A percentile compares a stretch with the other conserved stretches of the same genome.
These are phyloP conservation scores for Penicillium salamii DNA, from an alignment of 495 filamentous ascomycete genomes.

Conservation along the genomic window DNA sequence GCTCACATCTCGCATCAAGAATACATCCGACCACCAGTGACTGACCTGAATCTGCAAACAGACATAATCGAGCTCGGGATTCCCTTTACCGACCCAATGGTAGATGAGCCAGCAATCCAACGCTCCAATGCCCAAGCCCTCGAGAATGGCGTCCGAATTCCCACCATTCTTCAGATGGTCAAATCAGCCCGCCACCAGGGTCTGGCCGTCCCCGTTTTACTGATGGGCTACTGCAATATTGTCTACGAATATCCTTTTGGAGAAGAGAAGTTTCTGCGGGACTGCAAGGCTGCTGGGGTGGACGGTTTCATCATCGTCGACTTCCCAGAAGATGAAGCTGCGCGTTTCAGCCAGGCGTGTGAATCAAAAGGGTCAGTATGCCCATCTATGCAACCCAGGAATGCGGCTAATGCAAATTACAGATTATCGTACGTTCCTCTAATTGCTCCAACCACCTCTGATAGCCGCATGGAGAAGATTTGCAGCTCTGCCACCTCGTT, in stretches of 20 bases:
- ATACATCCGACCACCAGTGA: no score
- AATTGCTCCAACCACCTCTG: slow-evolving; percentile 86
- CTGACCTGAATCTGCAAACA: slow-evolving; percentile 3
- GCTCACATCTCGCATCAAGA: no score
- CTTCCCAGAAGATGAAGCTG: slow-evolving; percentile 89
- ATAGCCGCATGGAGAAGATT: slow-evolving; percentile 85
- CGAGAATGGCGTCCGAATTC: slow-evolving; percentile 78
- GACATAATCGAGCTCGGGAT: slow-evolving; percentile 58
- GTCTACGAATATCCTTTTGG: slow-evolving; percentile 86
- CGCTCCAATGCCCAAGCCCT: slow-evolving; percentile 82
- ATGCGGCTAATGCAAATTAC: slow-evolving; percentile 4
- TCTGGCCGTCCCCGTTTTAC: slow-evolving; percentile 72
- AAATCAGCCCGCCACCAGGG: slow-evolving; percentile 69
- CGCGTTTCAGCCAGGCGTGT: slow-evolving; percentile 82
- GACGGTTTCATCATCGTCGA: slow-evolving; percentile 98
- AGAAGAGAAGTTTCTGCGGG: slow-evolving; percentile 77
- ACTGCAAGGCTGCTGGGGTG: slow-evolving; percentile 81
- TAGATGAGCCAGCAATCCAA: slow-evolving; percentile 89
- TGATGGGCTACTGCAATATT: slow-evolving; percentile 99
- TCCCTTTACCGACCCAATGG: slow-evolving; percentile 95
- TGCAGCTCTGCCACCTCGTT: slow-evolving; percentile 96
- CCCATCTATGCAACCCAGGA: no score
- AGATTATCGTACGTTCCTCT: slow-evolving; percentile 91
- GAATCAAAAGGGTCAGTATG: slow-evolving; percentile 59
- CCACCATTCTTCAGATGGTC: slow-evolving; percentile 72